Conservation (phyloP, 306 rosid species). For the Begonia masoniana region DNA sequence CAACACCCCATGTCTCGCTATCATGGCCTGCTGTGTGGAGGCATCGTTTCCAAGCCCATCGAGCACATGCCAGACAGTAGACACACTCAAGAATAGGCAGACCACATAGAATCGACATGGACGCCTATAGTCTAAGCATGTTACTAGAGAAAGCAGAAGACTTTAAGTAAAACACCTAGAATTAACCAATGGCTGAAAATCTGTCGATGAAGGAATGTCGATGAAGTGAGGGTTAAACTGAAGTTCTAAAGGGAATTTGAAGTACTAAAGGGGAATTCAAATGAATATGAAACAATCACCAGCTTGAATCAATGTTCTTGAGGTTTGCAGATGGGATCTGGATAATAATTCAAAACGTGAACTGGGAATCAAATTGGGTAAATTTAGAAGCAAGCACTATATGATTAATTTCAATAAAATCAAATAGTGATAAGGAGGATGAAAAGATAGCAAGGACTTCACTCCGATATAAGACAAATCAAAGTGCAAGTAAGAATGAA, state of each 20-base stretch:
- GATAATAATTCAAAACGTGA: background rate
- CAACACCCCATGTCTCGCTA: constrained; percentile 86
- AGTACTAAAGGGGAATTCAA: too few relatives aligned
- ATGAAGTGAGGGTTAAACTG: background rate
- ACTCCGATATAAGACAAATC: too few relatives aligned
- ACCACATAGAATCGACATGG: constrained; percentile 72
- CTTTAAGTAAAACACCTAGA: background rate
- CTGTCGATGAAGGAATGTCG: background rate
- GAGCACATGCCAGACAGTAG: constrained; percentile 77
- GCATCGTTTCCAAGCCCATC: constrained; percentile 93
- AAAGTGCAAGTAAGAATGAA: background rate
- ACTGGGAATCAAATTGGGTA: background rate
- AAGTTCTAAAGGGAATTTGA: background rate
- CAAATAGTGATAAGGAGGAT: too few relatives aligned
- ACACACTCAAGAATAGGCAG: constrained; percentile 86
- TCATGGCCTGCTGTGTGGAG: constrained; percentile 93
- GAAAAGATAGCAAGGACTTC: background rate
- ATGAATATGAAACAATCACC: too few relatives aligned
- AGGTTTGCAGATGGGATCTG: background rate
- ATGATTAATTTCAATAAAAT: too few relatives aligned
- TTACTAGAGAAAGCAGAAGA: background rate
- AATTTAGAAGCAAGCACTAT: background rate
- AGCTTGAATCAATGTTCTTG: background rate
- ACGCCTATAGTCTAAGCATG: constrained; percentile 6
- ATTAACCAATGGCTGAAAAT: background rate